Base-by-base conservation (phyloP, 129 eudicot genomes). In the Centella asiatica region DNA sequence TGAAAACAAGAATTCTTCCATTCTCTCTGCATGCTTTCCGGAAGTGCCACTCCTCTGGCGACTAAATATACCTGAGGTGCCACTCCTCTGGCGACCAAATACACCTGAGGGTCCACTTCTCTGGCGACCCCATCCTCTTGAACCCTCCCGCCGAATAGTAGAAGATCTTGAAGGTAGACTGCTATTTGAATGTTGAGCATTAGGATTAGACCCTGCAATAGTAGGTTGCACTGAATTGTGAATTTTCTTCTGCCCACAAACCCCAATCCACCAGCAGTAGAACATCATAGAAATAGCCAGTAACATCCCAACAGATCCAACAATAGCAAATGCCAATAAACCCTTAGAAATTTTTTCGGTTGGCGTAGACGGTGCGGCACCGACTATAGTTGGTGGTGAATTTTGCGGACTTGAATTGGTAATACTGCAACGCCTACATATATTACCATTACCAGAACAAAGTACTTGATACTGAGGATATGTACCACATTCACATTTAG, bases 141-240 rank as follows among this genome's bases (percentile, higher is more conserved):
- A 88, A 1, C 81, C 86, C 44, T 88, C 89, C 20, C 96, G 78
- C 49, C 93, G 71, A 24, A 93, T 72, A 20, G 99, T 87, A 47
- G 90, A 82, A 9, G 96, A 84, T 27, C 99, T 77, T 11, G 96
- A 93, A 67, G 73, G 75, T 0, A 95, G 86, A 44, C 88, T 74
- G 25, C 76, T 78, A 66, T 66, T 92, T 6, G 88, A 80, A 18
- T 31, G 58, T 4, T 36, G 85, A 4, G 39, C 76, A 72, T 75
- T 85, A 18, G 78, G 65, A 19, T 70, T 65, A 61, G 79, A 14
- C 23, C 57, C 64, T 22, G 86, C 70, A 31, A 93, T 93, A 0
- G 96, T 87, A 2, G 99, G 99, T 22, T 84, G 96, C 39, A 93
- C 99, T 0, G 99, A 93, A 54, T 80, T 93, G 36, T 93, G 96